Evolutionary conservation across 177 flowering plant species (phyloP), one percentile per base, ranked within the genome.

Genomic region (Vitis hybrid): DNA sequence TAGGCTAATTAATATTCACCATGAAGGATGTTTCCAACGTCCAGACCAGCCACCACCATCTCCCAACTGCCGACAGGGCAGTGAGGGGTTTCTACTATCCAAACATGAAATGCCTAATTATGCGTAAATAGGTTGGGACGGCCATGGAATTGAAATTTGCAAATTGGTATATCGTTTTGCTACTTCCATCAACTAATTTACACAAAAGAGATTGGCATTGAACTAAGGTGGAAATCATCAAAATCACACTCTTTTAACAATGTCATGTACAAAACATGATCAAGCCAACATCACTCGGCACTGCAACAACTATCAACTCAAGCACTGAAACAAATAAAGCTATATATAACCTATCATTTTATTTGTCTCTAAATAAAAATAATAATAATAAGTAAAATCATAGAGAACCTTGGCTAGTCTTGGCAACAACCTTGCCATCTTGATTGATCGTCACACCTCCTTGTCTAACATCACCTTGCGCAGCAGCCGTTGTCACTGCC

Each of bases 361-460:
- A 13, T 23, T 61, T 23, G 30, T 15, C 15, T 32, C 18, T 34
- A 15, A 62, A 18, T n/a, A 30, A 19, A 60, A 74, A 62, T 50
- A 13, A 26, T 51, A 58, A 34, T 6, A 45, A 48, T 26, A 59
- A 72, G 18, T 2, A 50, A 60, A 57, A 11, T 78, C 80, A 78
- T 49, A 57, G 51, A 58, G 78, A 64, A 17, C 71, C 56, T 45
- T 78, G 81, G 0, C 75, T 34, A 17, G 72, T 45, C 70, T 69
- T 75, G 1, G 23, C 65, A 45, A 64, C 69, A 51, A 70, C 77
- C 79, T 80, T 80, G 61, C 80, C 81, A 51, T 80, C 81, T 45
- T 75, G 83, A 70, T 60, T 75, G 62, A 70, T 12, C 17, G 61
- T 56, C 21, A 76, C 76, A 18, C 70, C 69, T 18, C 71, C 74